Base-by-base conservation (phyloP, 2,329 filamentous ascomycete species). In the Pseudogymnoascus sp. region DNA sequence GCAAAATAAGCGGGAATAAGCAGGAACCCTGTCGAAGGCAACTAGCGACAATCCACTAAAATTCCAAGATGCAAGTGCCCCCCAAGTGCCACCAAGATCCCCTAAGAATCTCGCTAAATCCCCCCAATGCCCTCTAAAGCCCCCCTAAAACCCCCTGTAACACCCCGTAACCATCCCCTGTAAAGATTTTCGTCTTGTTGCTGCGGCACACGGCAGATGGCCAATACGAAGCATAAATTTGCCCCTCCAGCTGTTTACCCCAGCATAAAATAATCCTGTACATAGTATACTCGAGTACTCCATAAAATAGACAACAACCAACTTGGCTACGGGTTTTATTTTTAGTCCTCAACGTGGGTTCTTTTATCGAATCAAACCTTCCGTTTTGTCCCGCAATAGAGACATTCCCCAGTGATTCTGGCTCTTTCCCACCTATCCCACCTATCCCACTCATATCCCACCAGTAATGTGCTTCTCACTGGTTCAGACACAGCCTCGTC, bases 261-360 rank as follows among this genome's bases (percentile, higher is more conserved):
- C 37, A 18, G 6, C 37, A 21, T 21, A 21, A 21, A 21, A 21
- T 21, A 21, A 21, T 21, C 21, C 21, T 10, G 12, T 36, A 4
- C 33, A 12, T 12, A 36, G 21, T 21, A 21, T 21, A 21, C 21
- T 21, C 21, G 21, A 21, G 21, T 10, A 42, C 39, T 42, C 7
- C 42, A 52, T 52, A 52, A 52, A 29, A 52, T 52, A 52, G 27
- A 52, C 25, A 52, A n/a, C 6, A 48, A 5, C n/a, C 7, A 42
- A 42, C 39, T 52, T 29, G 42, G 42, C 18, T 29, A 3, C 13
- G n/a, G 25, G 13, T 52, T 52, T 52, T 31, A 52, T 52, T 52
- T 48, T 52, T 52, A 52, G 42, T 52, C 42, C 42, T 31, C 42
- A 52, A 52, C 13, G 42, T 52, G 25, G 42, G 42, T 27, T n/a